These are phyloP conservation scores for Hyphopichia khmerensis DNA, from an alignment of 1,139 yeast species.

Conservation along the genomic window DNA sequence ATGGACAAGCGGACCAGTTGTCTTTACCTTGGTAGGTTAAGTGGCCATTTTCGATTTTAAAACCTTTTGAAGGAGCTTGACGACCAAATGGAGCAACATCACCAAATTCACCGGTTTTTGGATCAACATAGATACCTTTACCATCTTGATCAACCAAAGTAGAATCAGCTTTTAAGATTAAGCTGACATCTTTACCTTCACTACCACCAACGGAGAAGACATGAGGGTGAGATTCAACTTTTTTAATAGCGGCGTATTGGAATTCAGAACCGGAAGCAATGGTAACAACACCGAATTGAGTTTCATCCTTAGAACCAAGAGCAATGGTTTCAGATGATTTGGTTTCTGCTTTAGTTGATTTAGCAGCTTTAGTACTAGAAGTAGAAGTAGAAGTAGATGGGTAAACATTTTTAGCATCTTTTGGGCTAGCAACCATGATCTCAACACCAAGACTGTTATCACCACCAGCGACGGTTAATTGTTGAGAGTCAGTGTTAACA, in stretches of 20 bases:
- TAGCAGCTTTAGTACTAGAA: constrained; percentile 14
- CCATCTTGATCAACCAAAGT: constrained; percentile 23
- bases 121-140: constrained; percentile 18
- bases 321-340: constrained; percentile 19
- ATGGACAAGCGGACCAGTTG: constrained; percentile 20
- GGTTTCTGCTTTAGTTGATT: too few relatives aligned
- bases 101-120: constrained; percentile 21
- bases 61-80: constrained; percentile 25
- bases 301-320: neutral
- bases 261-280: constrained; percentile 5
- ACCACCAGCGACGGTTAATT: neutral
- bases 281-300: constrained; percentile 5
- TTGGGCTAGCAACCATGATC: neutral
- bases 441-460: constrained; percentile 1
- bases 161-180: constrained; percentile 22
- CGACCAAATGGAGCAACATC: constrained; percentile 26
- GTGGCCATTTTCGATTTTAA: constrained; percentile 19
- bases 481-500: constrained; percentile 7
- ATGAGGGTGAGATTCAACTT: constrained; percentile 26
- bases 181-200: constrained; percentile 22
- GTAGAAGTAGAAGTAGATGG: constrained; percentile 10
- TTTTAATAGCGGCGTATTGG: constrained; percentile 18
- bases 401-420: constrained; percentile 1
- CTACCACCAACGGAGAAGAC: constrained; percentile 32
- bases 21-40: constrained; percentile 21